phyloP scores from a whole-genome alignment of 257 asterid genomes.

The Penstemon eatonii region DNA sequence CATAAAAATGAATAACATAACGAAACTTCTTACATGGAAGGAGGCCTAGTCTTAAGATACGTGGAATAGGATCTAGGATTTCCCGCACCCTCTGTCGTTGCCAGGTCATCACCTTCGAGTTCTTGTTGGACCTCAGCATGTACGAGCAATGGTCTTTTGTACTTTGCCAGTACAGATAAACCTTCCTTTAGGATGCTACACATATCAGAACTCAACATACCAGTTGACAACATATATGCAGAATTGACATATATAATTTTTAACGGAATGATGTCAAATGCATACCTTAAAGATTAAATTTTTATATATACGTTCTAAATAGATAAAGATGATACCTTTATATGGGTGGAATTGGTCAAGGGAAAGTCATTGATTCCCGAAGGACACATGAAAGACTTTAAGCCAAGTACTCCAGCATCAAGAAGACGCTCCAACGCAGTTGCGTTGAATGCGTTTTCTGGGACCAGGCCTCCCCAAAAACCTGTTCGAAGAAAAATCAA shows the following conservation, averaged over 20 bases:
- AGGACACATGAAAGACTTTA: conserved; percentile 99
- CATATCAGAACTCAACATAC: conserved; percentile 18
- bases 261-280: background rate
- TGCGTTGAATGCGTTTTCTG: conserved; percentile 82
- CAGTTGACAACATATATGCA: background rate
- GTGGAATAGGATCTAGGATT: conserved; percentile 72
- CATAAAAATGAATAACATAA: background rate
- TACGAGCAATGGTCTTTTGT: conserved; percentile 81
- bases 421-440: conserved; percentile 79
- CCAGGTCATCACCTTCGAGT: conserved; percentile 33
- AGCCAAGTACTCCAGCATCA: conserved; percentile 92
- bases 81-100: conserved; percentile 32
- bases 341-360: conserved; percentile 83
- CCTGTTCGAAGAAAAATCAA: conserved; percentile 47
- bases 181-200: conserved; percentile 56
- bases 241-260: background rate
- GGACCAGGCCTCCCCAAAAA: conserved; percentile 98
- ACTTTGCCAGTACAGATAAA: conserved; percentile 73
- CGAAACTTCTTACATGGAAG: conserved; percentile 57
- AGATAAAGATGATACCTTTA: conserved; percentile 53
- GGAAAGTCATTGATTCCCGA: conserved; percentile 98
- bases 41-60: conserved; percentile 85
- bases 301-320: no score
- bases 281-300: background rate
- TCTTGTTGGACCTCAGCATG: conserved; percentile 79